Evolutionary conservation across 2,329 filamentous ascomycete genomes (phyloP), one percentile per base, ranked within the genome.

Genomic region (Fonsecaea monophora): DNA sequence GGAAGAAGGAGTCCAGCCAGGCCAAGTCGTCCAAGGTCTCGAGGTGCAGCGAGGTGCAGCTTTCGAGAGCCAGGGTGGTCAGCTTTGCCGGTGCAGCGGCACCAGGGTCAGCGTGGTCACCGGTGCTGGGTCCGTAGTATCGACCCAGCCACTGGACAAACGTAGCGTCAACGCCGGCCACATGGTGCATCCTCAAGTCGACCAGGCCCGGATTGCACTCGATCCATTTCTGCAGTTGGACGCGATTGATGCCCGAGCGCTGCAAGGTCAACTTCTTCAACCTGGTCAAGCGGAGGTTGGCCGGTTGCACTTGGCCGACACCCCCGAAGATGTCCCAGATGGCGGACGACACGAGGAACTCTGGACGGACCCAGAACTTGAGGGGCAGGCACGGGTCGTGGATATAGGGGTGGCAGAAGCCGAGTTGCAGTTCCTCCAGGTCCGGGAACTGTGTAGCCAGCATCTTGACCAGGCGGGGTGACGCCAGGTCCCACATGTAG

Each of bases 121-220:
- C 13, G 8, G 40, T 21, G 8, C 35, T 25, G 40, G 10, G 1
- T 15, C 21, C n/a, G 48, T 66, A 66, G 30, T 69, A 65, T 13
- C n/a, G 5, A 3, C 77, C 77, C 0, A 79, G 64, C 76, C 77
- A 78, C 38, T 76, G 62, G 53, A 79, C 66, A 62, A 79, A 78
- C n/a, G 75, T 75, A 0, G 70, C 72, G 32, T 77, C 74, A 0
- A 73, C 77, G 5, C 76, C 77, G 4, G 73, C 70, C 38, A 77
- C 77, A 37, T 75, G 77, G 40, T 73, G 73, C 34, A 78, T 60
- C 53, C 74, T 74, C 60, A 79, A 57, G 5, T 74, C 71, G 8
- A 45, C 72, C 30, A 79, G 62, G 2, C 64, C 66, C 1, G 73
- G 72, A 35, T 78, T 79, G 8, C 64, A 70, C 63, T 72, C 71